Conservation (phyloP, 1,284 basidiomycete genomes). For the Apiotrichum sp. region DNA sequence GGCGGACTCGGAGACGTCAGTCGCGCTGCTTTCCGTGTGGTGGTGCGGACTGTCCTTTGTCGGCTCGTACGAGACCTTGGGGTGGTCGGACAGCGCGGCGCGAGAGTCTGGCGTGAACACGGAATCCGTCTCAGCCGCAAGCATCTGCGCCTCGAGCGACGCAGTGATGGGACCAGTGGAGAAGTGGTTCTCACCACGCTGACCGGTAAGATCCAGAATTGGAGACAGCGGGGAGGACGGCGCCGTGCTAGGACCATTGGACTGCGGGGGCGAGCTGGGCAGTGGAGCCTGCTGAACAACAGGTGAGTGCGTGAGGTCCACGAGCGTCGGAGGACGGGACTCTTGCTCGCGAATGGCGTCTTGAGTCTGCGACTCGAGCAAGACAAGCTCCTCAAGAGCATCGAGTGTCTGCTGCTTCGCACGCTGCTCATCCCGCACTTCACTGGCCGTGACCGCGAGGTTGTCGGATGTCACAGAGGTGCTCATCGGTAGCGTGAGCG, state of each 20-base stretch:
- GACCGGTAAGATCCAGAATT: neutral
- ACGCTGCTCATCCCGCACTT: neutral
- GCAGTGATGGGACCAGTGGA: neutral
- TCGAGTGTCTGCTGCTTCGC: neutral
- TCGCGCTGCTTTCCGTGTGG: neutral
- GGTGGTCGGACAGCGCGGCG: neutral
- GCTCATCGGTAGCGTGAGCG: neutral
- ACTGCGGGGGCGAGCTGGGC: no score
- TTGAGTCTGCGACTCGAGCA: neutral
- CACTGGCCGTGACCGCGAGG: neutral
- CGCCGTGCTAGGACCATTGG: neutral
- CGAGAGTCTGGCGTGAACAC: neutral
- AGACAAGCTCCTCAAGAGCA: neutral
- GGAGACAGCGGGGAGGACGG: neutral
- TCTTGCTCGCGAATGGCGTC: neutral
- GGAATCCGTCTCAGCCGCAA: neutral
- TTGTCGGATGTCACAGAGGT: neutral
- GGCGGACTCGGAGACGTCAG: neutral
- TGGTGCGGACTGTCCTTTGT: no score
- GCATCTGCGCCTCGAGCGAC: neutral
- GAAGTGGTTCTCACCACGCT: neutral
- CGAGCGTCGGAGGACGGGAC: no score
- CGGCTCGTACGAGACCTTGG: neutral
- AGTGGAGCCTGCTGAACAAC: no score
- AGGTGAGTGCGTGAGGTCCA: no score